Percentiles rank a stretch among this genome's conserved stretches.
These are phyloP conservation scores for Zasmidium angulare DNA, from an alignment of 2,329 filamentous ascomycete genomes.

Conservation along the genomic window DNA sequence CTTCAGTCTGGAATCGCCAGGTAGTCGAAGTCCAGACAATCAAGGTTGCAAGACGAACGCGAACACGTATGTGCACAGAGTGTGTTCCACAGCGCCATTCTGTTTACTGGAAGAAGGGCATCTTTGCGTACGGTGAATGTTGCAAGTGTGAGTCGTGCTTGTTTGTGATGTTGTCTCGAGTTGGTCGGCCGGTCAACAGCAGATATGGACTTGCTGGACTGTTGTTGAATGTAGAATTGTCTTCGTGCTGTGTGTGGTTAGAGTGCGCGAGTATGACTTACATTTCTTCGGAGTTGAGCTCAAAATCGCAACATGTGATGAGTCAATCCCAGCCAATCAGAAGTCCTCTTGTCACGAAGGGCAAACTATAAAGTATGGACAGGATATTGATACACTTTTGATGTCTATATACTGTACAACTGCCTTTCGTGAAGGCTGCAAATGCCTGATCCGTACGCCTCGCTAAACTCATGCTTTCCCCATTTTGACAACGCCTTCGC, in stretches of 20 bases:
- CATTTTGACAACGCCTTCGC: neutral
- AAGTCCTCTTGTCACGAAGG: neutral
- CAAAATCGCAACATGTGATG: slow-evolving; percentile 2
- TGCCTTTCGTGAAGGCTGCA: neutral
- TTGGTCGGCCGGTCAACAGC: neutral
- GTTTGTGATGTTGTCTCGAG: neutral
- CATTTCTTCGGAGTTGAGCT: neutral
- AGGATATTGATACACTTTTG: neutral
- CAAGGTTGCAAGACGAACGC: neutral
- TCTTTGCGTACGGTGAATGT: neutral
- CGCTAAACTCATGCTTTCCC: neutral
- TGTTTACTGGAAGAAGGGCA: slow-evolving; percentile 7
- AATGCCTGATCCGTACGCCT: neutral
- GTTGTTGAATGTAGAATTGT: neutral
- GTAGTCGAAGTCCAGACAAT: neutral
- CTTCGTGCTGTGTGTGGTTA: neutral
- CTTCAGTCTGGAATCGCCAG: neutral
- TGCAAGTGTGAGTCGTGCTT: neutral
- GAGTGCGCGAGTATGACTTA: neutral
- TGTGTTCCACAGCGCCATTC: neutral
- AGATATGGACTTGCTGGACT: neutral
- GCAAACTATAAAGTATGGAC: no score
- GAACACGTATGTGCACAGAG: slow-evolving; percentile 3
- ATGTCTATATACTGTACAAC: neutral
- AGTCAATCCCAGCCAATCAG: neutral